These are phyloP conservation scores for Neoscytalidium dimidiatum DNA, from an alignment of 2,329 filamentous ascomycete species.

Conservation along the genomic window DNA sequence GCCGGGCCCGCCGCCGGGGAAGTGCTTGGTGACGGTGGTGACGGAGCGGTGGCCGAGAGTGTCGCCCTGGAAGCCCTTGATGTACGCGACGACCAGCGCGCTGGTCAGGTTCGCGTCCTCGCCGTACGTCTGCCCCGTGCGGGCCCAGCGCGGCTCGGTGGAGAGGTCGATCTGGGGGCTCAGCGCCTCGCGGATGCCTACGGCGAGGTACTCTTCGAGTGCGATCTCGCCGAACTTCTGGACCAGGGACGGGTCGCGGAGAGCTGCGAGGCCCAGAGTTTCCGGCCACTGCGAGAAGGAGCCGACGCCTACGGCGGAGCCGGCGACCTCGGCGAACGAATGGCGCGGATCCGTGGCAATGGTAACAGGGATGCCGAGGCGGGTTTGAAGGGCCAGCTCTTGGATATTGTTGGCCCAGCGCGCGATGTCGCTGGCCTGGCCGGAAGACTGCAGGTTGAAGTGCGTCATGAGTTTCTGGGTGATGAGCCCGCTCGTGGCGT, in stretches of 20 bases:
- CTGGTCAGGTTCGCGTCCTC: slow-evolving; percentile 49
- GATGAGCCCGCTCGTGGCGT: slow-evolving; percentile 25
- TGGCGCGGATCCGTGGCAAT: slow-evolving; percentile 53
- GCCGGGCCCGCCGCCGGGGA: slow-evolving; percentile 54
- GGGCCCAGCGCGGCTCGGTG: slow-evolving; percentile 55
- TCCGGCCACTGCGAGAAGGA: slow-evolving; percentile 56
- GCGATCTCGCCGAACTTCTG: slow-evolving; percentile 52
- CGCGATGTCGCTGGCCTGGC: slow-evolving; percentile 46
- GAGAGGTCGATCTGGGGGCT: slow-evolving; percentile 56
- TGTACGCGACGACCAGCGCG: slow-evolving; percentile 44
- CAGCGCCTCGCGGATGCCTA: slow-evolving; percentile 49
- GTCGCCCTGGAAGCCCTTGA: slow-evolving; percentile 52
- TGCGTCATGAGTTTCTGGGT: slow-evolving; percentile 45
- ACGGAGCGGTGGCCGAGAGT: slow-evolving; percentile 48
- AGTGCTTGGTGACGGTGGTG: slow-evolving; percentile 56
- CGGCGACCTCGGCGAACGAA: slow-evolving; percentile 46
- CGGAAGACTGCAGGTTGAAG: slow-evolving; percentile 46
- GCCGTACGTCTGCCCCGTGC: slow-evolving; percentile 49
- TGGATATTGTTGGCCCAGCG: slow-evolving; percentile 48
- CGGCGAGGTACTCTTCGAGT: slow-evolving; percentile 48
- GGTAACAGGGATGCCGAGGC: slow-evolving; percentile 53
- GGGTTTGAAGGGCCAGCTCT: slow-evolving; percentile 44
- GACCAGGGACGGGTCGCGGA: slow-evolving; percentile 48
- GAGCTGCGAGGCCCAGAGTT: slow-evolving; percentile 52
- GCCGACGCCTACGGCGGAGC: slow-evolving; percentile 46